phyloP scores from a whole-genome alignment of 352 stramenopile genomes.

The Elongisporangium prolatum region DNA sequence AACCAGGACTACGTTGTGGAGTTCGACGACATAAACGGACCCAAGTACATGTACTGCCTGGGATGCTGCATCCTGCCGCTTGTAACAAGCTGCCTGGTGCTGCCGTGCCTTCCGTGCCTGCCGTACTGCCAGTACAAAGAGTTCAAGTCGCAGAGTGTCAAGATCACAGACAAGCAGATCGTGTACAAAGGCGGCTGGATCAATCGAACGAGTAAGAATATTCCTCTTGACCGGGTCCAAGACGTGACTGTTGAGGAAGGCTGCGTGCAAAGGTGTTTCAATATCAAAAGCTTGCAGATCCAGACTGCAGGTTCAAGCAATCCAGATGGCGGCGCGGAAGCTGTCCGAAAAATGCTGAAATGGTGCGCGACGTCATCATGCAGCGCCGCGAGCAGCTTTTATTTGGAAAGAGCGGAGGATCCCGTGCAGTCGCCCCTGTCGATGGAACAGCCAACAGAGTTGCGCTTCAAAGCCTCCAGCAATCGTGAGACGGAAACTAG shows the following conservation, averaged over 20 bases:
- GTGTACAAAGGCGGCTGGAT: constrained; percentile 34
- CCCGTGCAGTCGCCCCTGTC: not conserved
- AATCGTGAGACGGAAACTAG: not conserved
- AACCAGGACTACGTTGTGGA: constrained; percentile 11
- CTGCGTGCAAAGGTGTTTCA: constrained; percentile 31
- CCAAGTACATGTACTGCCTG: constrained; percentile 11
- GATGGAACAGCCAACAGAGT: not conserved
- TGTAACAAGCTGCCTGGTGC: constrained; percentile 3
- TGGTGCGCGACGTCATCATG: constrained; percentile 37
- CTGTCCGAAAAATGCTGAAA: constrained; percentile 21
- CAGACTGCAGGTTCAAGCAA: constrained; percentile 25
- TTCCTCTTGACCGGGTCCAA: constrained; percentile 40
- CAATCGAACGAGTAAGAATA: constrained; percentile 32
- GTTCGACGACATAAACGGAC: constrained; percentile 17
- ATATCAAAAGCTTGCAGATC: constrained; percentile 31
- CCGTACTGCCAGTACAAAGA: constrained; percentile 16
- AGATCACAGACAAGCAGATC: constrained; percentile 30
- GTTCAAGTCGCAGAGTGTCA: constrained; percentile 29
- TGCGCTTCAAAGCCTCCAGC: not conserved
- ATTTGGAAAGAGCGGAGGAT: constrained; percentile 5
- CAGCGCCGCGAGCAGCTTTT: constrained; percentile 34
- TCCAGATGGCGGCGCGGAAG: constrained; percentile 15
- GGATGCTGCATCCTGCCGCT: constrained; percentile 5
- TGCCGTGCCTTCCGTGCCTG: constrained; percentile 11
- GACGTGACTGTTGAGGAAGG: constrained; percentile 37